Conservation (phyloP, 2,329 filamentous ascomycete species). For the Xylaria sp. region DNA sequence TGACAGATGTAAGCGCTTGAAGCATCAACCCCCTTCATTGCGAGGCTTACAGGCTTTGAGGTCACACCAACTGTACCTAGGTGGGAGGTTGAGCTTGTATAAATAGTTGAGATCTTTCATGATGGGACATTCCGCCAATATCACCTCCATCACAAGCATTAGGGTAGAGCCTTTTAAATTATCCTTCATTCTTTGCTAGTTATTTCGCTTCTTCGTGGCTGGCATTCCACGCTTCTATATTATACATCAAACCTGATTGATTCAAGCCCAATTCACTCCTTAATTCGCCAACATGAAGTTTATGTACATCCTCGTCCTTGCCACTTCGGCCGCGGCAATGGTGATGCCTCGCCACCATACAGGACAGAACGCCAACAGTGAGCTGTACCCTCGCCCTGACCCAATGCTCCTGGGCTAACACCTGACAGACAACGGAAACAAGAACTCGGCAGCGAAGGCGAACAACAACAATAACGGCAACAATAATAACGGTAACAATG, state of each 20-base stretch:
- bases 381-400: not conserved
- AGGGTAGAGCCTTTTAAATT: constrained; percentile 8
- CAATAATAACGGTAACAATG: constrained; percentile 7
- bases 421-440: constrained; percentile 4
- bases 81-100: constrained; percentile 18
- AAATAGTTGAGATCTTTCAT: constrained; percentile 25
- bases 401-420: not conserved
- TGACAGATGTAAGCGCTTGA: constrained; percentile 11
- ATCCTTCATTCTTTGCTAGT: constrained; percentile 23
- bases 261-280: constrained; percentile 3
- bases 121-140: constrained; percentile 8
- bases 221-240: constrained; percentile 26
- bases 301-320: constrained; percentile 30
- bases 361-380: constrained; percentile 26
- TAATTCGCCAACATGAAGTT: constrained; percentile 32
- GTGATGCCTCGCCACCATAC: constrained; percentile 32
- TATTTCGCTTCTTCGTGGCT: constrained; percentile 29
- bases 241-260: constrained; percentile 16
- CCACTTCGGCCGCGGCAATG: constrained; percentile 28
- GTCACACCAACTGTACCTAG: not conserved
- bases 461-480: constrained; percentile 3
- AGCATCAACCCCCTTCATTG: constrained; percentile 8
- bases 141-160: constrained; percentile 24
- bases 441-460: not conserved
- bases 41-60: constrained; percentile 3